Evolutionary conservation across 2,329 filamentous ascomycete genomes (phyloP).

Genomic region (Kalmusia sp.): DNA sequence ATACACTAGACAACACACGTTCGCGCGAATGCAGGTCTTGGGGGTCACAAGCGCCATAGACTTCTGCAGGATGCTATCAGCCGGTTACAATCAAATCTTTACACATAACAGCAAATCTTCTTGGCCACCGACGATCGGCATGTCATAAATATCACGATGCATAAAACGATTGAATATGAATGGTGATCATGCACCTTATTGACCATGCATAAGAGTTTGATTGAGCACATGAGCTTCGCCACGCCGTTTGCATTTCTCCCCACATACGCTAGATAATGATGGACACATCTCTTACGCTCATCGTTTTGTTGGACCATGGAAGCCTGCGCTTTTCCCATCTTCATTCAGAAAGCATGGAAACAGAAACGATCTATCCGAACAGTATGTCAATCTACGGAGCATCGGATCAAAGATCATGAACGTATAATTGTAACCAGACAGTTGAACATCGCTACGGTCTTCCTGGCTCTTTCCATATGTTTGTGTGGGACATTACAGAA

Average conservation of each 20-base stretch:
- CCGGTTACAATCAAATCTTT: neutral
- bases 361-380: too few relatives aligned
- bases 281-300: neutral
- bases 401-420: too few relatives aligned
- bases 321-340: neutral
- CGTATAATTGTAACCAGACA: too few relatives aligned
- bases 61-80: neutral
- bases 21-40: slow-evolving; percentile 12
- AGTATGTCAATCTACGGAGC: too few relatives aligned
- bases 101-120: neutral
- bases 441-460: too few relatives aligned
- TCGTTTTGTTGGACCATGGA: neutral
- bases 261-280: slow-evolving; percentile 15
- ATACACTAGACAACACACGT: slow-evolving; percentile 37
- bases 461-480: too few relatives aligned
- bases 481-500: too few relatives aligned
- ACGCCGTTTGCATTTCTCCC: slow-evolving; percentile 6
- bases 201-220: neutral
- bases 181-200: neutral
- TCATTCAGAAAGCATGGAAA: neutral
- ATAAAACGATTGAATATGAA: too few relatives aligned
- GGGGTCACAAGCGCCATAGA: neutral
- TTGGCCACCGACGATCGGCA: too few relatives aligned
- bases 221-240: slow-evolving; percentile 1
- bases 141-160: too few relatives aligned